A percentile compares a stretch with the other conserved stretches of the same genome.
These are phyloP conservation scores for Plasmodium knowlesi DNA, from an alignment of 169 alveolate species.

Conservation along the genomic window DNA sequence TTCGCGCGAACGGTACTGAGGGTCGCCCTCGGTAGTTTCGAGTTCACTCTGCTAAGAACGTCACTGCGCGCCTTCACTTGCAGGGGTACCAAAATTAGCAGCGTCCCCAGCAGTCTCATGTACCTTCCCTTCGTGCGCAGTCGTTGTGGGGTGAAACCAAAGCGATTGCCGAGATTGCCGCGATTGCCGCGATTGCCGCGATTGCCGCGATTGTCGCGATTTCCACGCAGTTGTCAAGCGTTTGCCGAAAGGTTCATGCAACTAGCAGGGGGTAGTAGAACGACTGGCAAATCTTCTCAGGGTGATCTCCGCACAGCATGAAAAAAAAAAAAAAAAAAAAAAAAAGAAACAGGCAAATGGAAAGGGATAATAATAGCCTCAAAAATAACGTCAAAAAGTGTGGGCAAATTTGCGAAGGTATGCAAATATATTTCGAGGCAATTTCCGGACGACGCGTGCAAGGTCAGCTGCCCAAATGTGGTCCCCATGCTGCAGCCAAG, in stretches of 20 bases:
- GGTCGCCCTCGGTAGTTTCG: not conserved
- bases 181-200: not conserved
- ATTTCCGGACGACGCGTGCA: not conserved
- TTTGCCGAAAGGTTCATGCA: not conserved
- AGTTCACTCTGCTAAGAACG: not conserved
- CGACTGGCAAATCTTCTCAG: not conserved
- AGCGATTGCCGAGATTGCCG: not conserved
- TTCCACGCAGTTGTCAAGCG: not conserved
- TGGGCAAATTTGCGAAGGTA: not conserved
- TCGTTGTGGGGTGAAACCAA: not conserved
- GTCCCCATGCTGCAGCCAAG: not conserved
- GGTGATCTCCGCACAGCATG: not conserved
- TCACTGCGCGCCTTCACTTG: not conserved
- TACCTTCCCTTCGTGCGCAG: not conserved
- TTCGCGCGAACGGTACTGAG: not conserved
- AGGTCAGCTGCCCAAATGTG: not conserved
- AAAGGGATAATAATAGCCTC: not conserved
- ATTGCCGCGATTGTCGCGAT: not conserved
- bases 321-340: no score
- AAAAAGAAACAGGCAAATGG: not conserved
- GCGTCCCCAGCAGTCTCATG: not conserved
- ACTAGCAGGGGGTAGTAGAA: not conserved
- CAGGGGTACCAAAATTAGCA: not conserved
- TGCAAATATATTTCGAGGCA: not conserved
- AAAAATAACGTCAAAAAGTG: not conserved